Evolutionary conservation across 768 basidiomycete genomes (phyloP), one percentile per base, ranked within the genome.

Genomic region (Imleria badia): DNA sequence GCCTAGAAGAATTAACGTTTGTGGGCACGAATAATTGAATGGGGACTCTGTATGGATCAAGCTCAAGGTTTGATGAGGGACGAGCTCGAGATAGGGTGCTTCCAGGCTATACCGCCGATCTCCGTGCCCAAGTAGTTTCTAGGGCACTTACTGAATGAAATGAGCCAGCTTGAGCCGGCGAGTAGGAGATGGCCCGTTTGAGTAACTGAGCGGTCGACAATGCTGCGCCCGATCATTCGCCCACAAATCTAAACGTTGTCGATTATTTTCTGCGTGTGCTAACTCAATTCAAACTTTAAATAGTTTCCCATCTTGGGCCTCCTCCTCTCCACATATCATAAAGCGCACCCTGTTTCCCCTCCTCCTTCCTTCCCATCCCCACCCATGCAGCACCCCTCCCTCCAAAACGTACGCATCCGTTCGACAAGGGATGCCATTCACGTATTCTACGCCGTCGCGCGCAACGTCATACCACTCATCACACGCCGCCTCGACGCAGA

Each of bases 401-500:
- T 89, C 48, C 80, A 80, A 50, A 85, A 85, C 67, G 83, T 90
- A 41, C 86, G 88, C 68, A 85, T 91, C 60, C 83, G 88, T 60
- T 87, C 85, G 5, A 88, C 87, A 14, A 78, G 83, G 59, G 90
- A 92, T 68, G 89, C 90, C n/a, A 77, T 87, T 47, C 85, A 86
- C 58, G 85, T 92, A 63, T 91, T 92, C 72, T 77, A 87, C 66
- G 91, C 83, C 45, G 90, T 91, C 47, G 85, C 87, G 11, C 77
- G 77, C 55, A 79, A 83, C 62, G 67, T 76, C 52, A 76, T 91
- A 40, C 87, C 88, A 45, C 80, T 92, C 66, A 89, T 91, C 65
- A 88, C 86, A 20, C 82, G 90, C 52, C 84, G 90, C 9, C 80
- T 93, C 60, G 90, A 92, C 66, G 86, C 86, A 41, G 89, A 91